Percentiles rank a stretch among this genome's conserved stretches.
Conservation (phyloP, 2,329 filamentous ascomycete genomes). For the Colletotrichum gloeosporioides region DNA sequence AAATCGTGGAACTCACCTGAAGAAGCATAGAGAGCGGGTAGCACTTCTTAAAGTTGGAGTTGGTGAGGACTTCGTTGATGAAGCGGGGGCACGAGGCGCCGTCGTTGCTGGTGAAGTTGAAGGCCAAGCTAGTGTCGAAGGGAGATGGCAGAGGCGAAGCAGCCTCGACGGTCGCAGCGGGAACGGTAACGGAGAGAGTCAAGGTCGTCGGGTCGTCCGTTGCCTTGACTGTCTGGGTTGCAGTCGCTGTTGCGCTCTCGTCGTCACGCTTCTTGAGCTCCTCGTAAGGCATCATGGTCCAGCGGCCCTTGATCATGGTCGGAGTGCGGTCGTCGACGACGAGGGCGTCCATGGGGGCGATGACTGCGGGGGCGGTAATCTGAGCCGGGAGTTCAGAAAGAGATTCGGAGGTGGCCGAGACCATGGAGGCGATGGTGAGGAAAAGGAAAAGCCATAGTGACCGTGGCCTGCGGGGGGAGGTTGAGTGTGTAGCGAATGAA, state of each 20-base stretch:
- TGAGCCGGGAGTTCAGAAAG: constrained; percentile 1
- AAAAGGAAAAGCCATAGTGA: constrained; percentile 33
- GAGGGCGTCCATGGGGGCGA: constrained; percentile 1
- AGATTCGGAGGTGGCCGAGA: not conserved
- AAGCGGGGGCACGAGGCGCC: constrained; percentile 67
- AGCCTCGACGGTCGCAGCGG: constrained; percentile 31
- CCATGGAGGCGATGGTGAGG: constrained; percentile 27
- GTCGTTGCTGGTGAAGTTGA: constrained; percentile 62
- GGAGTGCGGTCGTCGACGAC: constrained; percentile 23
- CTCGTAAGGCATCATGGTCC: constrained; percentile 22
- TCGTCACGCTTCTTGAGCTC: constrained; percentile 30
- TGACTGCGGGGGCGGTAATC: constrained; percentile 8
- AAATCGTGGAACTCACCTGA: constrained; percentile 57
- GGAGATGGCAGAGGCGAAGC: constrained; percentile 61
- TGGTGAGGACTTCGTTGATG: constrained; percentile 69
- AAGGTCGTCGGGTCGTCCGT: constrained; percentile 7
- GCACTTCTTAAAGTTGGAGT: constrained; percentile 74
- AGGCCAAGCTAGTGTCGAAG: constrained; percentile 69
- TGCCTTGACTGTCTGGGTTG: not conserved
- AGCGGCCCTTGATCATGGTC: constrained; percentile 22
- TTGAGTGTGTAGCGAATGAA: constrained; percentile 3
- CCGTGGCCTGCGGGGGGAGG: constrained; percentile 23
- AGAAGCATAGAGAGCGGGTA: constrained; percentile 86
- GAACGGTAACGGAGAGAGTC: constrained; percentile 15
- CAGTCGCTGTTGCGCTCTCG: constrained; percentile 14